Percentiles rank a stretch among this genome's conserved stretches.
These are phyloP conservation scores for Myxozyma mucilagina DNA, from an alignment of 805 yeast species.

Conservation along the genomic window DNA sequence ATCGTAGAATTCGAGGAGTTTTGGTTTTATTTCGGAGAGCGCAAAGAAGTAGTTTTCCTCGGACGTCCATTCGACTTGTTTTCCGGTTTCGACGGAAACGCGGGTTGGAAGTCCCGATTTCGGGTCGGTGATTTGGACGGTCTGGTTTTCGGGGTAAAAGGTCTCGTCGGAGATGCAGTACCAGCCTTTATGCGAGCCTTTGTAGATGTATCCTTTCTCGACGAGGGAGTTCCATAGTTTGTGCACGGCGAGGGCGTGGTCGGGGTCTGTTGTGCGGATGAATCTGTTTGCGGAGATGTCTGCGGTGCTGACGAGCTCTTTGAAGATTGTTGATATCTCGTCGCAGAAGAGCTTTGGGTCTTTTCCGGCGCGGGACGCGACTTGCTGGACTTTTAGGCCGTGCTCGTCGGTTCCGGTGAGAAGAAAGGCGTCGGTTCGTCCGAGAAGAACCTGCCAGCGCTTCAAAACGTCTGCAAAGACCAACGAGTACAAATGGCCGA, in stretches of 20 bases:
- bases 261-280: conserved; percentile 85
- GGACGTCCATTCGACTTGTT: conserved; percentile 68
- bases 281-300: conserved; percentile 69
- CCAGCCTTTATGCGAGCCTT: conserved; percentile 91
- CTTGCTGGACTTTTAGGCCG: conserved; percentile 89
- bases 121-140: conserved; percentile 45
- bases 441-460: conserved; percentile 63
- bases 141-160: conserved; percentile 82
- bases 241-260: conserved; percentile 67
- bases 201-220: conserved; percentile 66
- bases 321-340: conserved; percentile 62
- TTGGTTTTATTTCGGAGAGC: conserved; percentile 59
- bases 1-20: conserved; percentile 53
- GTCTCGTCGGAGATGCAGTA: conserved; percentile 93
- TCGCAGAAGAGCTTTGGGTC: conserved; percentile 74
- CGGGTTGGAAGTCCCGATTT: conserved; percentile 35
- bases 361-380: conserved; percentile 59
- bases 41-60: conserved; percentile 89
- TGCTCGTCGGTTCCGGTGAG: conserved; percentile 98
- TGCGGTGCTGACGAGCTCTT: conserved; percentile 57
- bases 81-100: conserved; percentile 64
- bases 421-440: conserved; percentile 53
- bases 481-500: conserved; percentile 91
- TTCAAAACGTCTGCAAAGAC: conserved; percentile 73
- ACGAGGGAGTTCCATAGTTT: conserved; percentile 67